phyloP scores from a whole-genome alignment of 257 asterid species.

The Gentiana straminea region DNA sequence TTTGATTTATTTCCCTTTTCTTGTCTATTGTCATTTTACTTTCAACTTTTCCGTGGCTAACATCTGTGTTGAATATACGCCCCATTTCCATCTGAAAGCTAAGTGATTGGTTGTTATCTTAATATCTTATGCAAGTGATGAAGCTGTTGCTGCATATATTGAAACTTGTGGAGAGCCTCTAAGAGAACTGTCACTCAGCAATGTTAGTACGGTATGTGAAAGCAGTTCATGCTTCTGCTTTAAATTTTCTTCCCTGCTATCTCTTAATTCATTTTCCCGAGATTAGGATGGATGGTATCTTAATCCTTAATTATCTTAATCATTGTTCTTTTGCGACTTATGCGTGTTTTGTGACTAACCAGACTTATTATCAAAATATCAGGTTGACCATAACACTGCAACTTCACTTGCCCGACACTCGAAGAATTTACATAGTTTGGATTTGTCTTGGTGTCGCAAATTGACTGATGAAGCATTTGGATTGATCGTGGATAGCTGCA shows the following conservation, averaged over 20 bases:
- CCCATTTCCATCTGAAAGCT: neutral
- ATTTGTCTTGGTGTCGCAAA: constrained; percentile 85
- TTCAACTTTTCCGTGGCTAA: no score
- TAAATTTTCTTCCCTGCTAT: neutral
- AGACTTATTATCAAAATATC: constrained; percentile 15
- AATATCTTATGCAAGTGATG: constrained; percentile 49
- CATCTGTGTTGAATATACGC: no score
- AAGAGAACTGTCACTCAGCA: constrained; percentile 63
- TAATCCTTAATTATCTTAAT: neutral
- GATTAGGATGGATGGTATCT: neutral
- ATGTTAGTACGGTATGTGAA: constrained; percentile 39
- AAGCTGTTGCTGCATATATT: constrained; percentile 89
- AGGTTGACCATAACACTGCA: constrained; percentile 78
- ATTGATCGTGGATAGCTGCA: constrained; percentile 72
- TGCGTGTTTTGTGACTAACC: constrained; percentile 7
- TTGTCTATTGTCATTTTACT: no score
- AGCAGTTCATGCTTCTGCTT: neutral
- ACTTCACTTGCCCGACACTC: constrained; percentile 60
- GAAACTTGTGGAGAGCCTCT: constrained; percentile 61
- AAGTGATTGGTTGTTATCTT: constrained; percentile 3
- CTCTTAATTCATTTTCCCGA: neutral
- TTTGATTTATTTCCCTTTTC: no score
- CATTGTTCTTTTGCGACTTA: no score
- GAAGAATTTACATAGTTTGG: constrained; percentile 45
- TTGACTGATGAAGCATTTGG: constrained; percentile 80